Conservation (phyloP, 148 eudicot genomes). For the Chenopodium suecicum region DNA sequence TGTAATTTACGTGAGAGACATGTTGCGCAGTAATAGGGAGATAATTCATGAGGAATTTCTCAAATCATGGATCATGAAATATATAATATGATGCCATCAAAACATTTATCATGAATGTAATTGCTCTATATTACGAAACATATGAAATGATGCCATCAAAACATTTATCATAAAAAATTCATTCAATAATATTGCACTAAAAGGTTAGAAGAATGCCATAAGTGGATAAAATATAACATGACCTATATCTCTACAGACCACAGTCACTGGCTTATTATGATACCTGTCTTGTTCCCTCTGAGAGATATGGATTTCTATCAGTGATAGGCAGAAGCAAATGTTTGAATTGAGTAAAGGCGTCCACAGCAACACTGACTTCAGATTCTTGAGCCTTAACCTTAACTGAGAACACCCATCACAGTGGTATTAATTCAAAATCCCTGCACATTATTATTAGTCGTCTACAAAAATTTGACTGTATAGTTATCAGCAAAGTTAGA, state of each 20-base stretch:
- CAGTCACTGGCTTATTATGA: neutral
- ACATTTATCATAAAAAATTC: neutral
- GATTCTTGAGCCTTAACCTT: constrained; percentile 62
- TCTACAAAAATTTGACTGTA: neutral
- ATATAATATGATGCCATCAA: neutral
- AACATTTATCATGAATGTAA: too few species aligned
- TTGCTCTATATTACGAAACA: neutral
- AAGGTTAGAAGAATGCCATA: neutral
- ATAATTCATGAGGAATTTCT: neutral
- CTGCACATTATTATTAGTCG: neutral
- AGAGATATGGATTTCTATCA: constrained; percentile 83
- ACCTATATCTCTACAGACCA: neutral
- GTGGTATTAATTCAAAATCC: constrained; percentile 12
- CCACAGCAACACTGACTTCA: constrained; percentile 57
- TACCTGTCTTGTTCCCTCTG: constrained; percentile 98
- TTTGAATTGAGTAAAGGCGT: constrained; percentile 78
- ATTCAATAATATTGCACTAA: neutral
- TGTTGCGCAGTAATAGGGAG: neutral
- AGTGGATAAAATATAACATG: neutral
- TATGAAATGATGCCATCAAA: neutral
- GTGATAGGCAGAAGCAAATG: constrained; percentile 92
- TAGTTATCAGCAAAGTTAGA: neutral
- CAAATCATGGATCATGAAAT: neutral
- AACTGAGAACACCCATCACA: constrained; percentile 40
- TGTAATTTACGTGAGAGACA: neutral